Evolutionary conservation across 768 basidiomycete species (phyloP).

Genomic region (Lepiota venenata): DNA sequence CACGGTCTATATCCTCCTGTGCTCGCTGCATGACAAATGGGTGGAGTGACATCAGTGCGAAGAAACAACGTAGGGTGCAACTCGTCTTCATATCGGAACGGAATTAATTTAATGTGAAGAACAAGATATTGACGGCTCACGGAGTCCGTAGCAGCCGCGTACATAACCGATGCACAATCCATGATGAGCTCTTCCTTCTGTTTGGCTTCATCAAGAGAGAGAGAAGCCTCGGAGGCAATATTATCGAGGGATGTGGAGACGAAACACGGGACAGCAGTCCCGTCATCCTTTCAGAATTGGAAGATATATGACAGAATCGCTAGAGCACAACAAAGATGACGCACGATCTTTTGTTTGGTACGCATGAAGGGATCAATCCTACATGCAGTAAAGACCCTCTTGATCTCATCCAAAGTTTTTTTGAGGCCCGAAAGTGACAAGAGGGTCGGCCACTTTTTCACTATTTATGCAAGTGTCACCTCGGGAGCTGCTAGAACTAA

Average conservation of each 20-base stretch:
- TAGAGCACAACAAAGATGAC: background rate
- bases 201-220: background rate
- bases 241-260: background rate
- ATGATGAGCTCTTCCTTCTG: constrained; percentile 17
- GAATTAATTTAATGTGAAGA: background rate
- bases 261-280: background rate
- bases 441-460: background rate
- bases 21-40: constrained; percentile 35
- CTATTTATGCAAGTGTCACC: background rate
- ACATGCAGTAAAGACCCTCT: constrained; percentile 1
- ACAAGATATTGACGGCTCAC: background rate
- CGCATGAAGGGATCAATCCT: constrained; percentile 1
- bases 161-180: constrained; percentile 15
- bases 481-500: background rate
- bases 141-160: background rate
- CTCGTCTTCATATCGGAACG: background rate
- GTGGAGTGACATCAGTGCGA: constrained; percentile 33
- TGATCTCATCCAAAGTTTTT: background rate
- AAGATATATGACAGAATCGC: background rate
- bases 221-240: background rate
- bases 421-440: background rate
- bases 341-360: background rate
- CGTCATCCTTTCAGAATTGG: background rate
- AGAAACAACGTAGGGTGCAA: constrained; percentile 17
- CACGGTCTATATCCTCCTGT: constrained; percentile 35